A percentile compares a stretch with the other conserved stretches of the same genome.
Conservation (phyloP, 345 rosid genomes). For the Carallia pectinifolia region DNA sequence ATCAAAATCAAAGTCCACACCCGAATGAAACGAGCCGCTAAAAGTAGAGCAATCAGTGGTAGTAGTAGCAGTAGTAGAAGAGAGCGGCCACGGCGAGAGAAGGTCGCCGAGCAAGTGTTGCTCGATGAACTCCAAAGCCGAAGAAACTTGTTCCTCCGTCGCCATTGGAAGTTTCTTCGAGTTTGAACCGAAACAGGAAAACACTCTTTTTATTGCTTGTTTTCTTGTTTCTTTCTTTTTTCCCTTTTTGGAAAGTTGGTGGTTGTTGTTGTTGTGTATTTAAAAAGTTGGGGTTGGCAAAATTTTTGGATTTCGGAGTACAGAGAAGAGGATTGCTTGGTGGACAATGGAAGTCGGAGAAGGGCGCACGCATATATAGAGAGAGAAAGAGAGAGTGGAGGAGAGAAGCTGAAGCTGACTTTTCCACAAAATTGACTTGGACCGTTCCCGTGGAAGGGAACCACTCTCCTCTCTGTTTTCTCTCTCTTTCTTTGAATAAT, state of each 20-base stretch:
- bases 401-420: conserved; percentile 8
- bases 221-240: no score
- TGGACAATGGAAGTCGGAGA: not conserved
- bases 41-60: no score
- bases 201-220: no score
- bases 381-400: not conserved
- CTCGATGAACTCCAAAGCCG: conserved; percentile 49
- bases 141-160: conserved; percentile 38
- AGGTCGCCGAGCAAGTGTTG: conserved; percentile 57
- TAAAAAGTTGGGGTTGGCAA: no score
- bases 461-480: no score
- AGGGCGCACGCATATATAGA: not conserved
- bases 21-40: no score
- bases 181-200: not conserved
- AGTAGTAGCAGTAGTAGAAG: not conserved
- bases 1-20: not conserved
- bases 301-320: no score
- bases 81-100: conserved; percentile 14
- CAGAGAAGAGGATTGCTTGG: not conserved
- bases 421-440: conserved; percentile 26
- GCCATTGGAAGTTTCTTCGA: conserved; percentile 6
- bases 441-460: not conserved
- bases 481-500: no score
- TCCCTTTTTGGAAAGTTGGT: no score
- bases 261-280: no score